Conservation (phyloP, 1,284 basidiomycete genomes). For the Malassezia sympodialis region DNA sequence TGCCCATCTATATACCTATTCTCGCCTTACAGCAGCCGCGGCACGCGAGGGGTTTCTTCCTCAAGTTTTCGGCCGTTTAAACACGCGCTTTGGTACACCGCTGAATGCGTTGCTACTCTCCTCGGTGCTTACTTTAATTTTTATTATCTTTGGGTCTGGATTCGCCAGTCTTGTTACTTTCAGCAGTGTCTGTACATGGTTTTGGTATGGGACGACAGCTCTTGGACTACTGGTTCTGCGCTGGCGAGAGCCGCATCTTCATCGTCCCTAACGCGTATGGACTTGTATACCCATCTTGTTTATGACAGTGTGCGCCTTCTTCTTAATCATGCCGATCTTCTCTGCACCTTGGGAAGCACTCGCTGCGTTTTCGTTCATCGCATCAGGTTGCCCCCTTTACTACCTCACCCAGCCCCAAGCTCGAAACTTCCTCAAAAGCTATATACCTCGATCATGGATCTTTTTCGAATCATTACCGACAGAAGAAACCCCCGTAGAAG, state of each 20-base stretch:
- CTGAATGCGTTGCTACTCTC: constrained; percentile 28
- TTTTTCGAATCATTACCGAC: neutral
- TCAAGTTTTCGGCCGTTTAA: constrained; percentile 21
- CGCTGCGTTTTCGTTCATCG: constrained; percentile 34
- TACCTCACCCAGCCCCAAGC: constrained; percentile 29
- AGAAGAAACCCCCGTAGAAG: neutral
- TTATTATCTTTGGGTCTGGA: constrained; percentile 46
- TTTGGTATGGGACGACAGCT: constrained; percentile 49
- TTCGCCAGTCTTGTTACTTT: constrained; percentile 49
- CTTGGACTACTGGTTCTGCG: constrained; percentile 76
- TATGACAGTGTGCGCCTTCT: constrained; percentile 78
- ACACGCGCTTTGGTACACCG: constrained; percentile 24
- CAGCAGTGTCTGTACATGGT: constrained; percentile 53
- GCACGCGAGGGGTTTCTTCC: constrained; percentile 72
- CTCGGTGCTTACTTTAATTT: constrained; percentile 48
- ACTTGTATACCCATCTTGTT: constrained; percentile 81
- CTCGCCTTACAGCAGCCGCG: constrained; percentile 76
- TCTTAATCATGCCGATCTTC: constrained; percentile 87
- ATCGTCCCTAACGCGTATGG: constrained; percentile 62
- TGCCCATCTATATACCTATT: constrained; percentile 47
- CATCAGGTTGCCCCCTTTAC: constrained; percentile 35
- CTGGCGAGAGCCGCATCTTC: constrained; percentile 77
- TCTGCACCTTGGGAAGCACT: constrained; percentile 69
- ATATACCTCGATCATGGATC: neutral
- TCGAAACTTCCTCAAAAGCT: neutral